These are phyloP conservation scores for Fraxinus velutina DNA, from an alignment of 305 asterid species.

Conservation along the genomic window DNA sequence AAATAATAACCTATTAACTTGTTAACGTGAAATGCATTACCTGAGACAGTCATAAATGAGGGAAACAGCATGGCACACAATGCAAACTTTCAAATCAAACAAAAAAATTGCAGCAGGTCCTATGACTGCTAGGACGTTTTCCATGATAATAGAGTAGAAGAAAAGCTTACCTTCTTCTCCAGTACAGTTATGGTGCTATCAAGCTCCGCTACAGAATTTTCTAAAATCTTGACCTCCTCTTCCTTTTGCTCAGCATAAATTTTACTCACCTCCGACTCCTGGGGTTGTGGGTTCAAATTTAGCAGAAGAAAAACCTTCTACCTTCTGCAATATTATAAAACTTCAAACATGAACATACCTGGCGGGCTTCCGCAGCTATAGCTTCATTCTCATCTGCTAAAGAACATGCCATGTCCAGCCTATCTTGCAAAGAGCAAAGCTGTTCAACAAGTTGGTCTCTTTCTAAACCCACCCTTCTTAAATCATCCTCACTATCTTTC, in stretches of 20 bases:
- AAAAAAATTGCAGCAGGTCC: slow-evolving; percentile 19
- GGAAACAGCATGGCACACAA: background rate
- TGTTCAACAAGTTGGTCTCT: slow-evolving; percentile 61
- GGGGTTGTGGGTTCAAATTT: slow-evolving; percentile 25
- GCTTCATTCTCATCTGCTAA: slow-evolving; percentile 88
- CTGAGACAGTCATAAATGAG: background rate
- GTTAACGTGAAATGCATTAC: slow-evolving; percentile 9
- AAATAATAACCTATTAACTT: slow-evolving; percentile 6
- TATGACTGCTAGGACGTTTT: slow-evolving; percentile 6
- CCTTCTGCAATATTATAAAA: slow-evolving; percentile 22
- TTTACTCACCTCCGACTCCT: slow-evolving; percentile 77
- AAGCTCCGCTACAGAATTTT: slow-evolving; percentile 81
- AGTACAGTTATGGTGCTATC: slow-evolving; percentile 79
- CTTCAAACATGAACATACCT: slow-evolving; percentile 41
- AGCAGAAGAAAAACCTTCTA: slow-evolving; percentile 20
- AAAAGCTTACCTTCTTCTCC: slow-evolving; percentile 67
- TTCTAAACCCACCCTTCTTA: slow-evolving; percentile 45
- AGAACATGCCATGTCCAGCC: slow-evolving; percentile 62
- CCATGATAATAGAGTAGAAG: slow-evolving; percentile 17
- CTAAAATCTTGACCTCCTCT: slow-evolving; percentile 87
- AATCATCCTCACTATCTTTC: slow-evolving; percentile 46
- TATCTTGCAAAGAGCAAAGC: slow-evolving; percentile 56
- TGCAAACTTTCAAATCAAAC: background rate
- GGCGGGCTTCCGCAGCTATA: slow-evolving; percentile 64
- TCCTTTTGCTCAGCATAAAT: slow-evolving; percentile 82